Base-by-base conservation (phyloP, 805 yeast species). In the Suhomyces kilbournensis region DNA sequence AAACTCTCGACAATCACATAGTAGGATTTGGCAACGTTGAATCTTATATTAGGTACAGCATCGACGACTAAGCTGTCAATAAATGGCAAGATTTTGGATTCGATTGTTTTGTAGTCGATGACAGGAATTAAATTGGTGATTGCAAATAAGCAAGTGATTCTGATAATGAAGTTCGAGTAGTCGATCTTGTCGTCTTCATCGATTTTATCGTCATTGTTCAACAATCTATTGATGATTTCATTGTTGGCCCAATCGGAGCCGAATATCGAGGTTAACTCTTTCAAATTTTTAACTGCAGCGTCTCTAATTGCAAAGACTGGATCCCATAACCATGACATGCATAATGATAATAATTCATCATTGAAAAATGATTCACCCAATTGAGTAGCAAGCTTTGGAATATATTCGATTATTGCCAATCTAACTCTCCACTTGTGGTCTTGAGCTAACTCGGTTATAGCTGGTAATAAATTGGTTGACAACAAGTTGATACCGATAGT, bases 321-420 rank as follows among this genome's bases (percentile, higher is more conserved):
- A 73, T 94, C 99, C 97, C 97, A 92, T 58, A 94, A 77, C 98
- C 99, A 94, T n/a, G 92, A 88, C 82, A 94, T 82, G 64, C 97
- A 94, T 60, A 94, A 77, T 47, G 88, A 85, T 57, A 96, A 91
- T 58, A 94, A 78, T 63, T 92, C 96, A 67, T 90, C 88, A 69
- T 94, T 94, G 72, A 94, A 94, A 64, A 93, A 91, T 26, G 90
- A 85, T 49, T 88, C 92, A 26, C 99, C 99, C 54, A 94, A 78
- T 72, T 94, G 98, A 62, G 88, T 88, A 7, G 98, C 97, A 59
- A 94, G 77, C 57, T 93, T 79, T 28, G 99, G 99, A 59, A 92
- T 90, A 72, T 94, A 94, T 68, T 94, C 96, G 64, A 94, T 94
- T 56, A 94, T 94, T 9, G 98, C 98, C 67, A 94, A 79, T 67